Conservation (phyloP, 2,329 filamentous ascomycete genomes). For the Microsporum canis region DNA sequence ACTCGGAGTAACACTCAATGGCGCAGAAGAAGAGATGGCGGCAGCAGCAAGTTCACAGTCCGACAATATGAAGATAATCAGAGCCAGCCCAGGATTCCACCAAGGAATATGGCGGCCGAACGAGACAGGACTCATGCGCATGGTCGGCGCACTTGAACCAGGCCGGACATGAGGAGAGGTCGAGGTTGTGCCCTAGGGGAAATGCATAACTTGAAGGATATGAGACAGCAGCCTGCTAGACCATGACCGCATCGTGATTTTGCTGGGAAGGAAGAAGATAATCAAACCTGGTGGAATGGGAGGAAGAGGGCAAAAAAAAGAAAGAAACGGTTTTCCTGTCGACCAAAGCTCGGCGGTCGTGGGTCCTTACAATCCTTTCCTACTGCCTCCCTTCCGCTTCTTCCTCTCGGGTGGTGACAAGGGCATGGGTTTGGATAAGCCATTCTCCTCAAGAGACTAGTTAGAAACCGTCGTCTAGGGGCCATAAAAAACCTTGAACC, state of each 20-base stretch:
- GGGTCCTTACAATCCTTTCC: neutral
- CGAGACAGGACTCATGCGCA: neutral
- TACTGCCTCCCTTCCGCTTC: neutral
- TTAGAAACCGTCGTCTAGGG: neutral
- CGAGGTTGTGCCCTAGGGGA: neutral
- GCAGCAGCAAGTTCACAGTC: neutral
- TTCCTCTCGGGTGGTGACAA: neutral
- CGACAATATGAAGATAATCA: neutral
- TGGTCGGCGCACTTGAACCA: neutral
- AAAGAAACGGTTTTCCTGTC: neutral
- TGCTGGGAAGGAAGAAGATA: neutral
- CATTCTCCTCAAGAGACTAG: neutral
- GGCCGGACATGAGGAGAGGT: neutral
- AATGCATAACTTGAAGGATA: neutral
- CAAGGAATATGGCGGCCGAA: neutral
- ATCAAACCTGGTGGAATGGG: neutral
- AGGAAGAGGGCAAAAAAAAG: neutral
- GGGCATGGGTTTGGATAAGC: neutral
- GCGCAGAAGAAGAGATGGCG: neutral
- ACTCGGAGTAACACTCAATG: conserved; percentile 7
- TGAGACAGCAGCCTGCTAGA: neutral
- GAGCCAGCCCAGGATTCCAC: neutral
- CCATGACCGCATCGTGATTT: neutral
- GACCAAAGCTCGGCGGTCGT: neutral
- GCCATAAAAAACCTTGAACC: neutral